Conservation (phyloP, 1,284 basidiomycete genomes). For the Apiotrichum veenhuisii region DNA sequence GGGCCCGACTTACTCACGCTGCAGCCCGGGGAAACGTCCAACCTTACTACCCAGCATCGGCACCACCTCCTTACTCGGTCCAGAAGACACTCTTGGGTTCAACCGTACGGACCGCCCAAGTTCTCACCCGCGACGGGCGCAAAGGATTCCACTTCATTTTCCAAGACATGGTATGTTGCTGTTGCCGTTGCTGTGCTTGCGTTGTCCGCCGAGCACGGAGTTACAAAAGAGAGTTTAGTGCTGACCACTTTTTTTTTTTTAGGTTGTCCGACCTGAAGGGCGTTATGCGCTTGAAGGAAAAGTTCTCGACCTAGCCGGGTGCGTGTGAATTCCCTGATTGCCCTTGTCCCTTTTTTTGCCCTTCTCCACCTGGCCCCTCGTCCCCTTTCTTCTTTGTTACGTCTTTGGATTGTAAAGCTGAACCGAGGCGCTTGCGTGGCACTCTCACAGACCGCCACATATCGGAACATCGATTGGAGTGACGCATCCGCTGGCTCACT, state of each 20-base stretch:
- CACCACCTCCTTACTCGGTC: conserved; percentile 18
- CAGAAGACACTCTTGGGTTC: conserved; percentile 19
- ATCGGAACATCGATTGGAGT: conserved; percentile 22
- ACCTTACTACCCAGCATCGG: conserved; percentile 20
- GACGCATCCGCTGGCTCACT: conserved; percentile 17
- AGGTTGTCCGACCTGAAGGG: conserved; percentile 20
- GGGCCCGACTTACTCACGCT: background rate
- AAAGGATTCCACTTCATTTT: conserved; percentile 22
- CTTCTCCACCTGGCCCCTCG: too few species aligned
- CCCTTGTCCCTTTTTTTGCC: background rate
- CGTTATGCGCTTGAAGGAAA: conserved; percentile 18
- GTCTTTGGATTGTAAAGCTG: background rate
- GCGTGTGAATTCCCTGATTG: background rate
- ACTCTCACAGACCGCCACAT: conserved; percentile 17
- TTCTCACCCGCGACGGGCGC: conserved; percentile 13
- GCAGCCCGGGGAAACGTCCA: conserved; percentile 18
- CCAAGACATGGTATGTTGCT: conserved; percentile 20
- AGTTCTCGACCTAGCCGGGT: conserved; percentile 22
- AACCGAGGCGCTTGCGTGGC: background rate
- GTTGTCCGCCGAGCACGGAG: too few species aligned
- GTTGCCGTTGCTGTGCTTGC: background rate
- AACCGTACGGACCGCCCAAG: conserved; percentile 15
- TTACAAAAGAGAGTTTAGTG: too few species aligned
- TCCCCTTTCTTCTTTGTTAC: background rate
- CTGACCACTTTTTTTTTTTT: too few species aligned